Conservation (phyloP, 257 asterid genomes). For the Jasminum sambac region DNA sequence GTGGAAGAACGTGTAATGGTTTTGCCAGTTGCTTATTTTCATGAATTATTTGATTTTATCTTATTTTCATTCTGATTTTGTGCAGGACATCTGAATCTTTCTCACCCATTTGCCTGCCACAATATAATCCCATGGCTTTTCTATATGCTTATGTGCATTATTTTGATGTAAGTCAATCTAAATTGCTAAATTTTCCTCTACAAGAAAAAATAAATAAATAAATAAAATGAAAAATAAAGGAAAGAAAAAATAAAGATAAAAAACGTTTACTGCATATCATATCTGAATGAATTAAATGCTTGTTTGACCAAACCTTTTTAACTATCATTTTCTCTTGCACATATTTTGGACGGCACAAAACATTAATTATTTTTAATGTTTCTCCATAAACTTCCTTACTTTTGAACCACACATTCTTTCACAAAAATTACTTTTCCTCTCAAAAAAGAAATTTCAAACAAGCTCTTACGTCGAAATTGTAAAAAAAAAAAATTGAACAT, state of each 20-base stretch:
- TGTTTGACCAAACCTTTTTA: too few species aligned
- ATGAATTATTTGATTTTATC: conserved; percentile 16
- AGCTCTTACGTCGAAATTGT: neutral
- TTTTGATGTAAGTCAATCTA: conserved; percentile 74
- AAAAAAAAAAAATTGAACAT: conserved; percentile 4
- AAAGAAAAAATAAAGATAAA: neutral
- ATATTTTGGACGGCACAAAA: too few species aligned
- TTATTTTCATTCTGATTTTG: conserved; percentile 26
- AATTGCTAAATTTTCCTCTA: conserved; percentile 15
- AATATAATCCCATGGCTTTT: conserved; percentile 94
- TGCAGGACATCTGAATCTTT: conserved; percentile 98
- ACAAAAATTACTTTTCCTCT: too few species aligned
- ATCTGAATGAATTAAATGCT: neutral
- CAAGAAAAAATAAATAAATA: too few species aligned
- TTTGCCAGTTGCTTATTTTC: conserved; percentile 1
- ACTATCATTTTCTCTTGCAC: too few species aligned
- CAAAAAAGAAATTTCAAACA: too few species aligned
- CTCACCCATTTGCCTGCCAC: conserved; percentile 98
- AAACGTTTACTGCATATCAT: neutral
- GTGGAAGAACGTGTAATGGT: neutral
- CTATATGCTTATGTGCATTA: conserved; percentile 96
- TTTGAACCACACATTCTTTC: too few species aligned
- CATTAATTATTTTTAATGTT: too few species aligned
- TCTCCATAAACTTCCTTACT: too few species aligned
- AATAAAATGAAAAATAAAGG: too few species aligned